phyloP scores from a whole-genome alignment of 129 eudicot species.

The Flaveria bidentis region DNA sequence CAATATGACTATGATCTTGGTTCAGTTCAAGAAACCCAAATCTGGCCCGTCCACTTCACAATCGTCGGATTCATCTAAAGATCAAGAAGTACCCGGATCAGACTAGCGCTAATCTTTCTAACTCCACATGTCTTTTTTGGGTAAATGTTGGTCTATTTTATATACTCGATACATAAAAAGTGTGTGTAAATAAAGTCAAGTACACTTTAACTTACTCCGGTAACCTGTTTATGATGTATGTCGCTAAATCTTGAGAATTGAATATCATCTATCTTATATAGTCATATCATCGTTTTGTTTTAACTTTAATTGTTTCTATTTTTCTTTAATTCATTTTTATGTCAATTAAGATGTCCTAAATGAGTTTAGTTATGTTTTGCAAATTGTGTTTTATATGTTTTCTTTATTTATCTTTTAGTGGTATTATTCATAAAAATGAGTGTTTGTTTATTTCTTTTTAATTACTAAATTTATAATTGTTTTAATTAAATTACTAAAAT shows the following conservation, averaged over 20 bases:
- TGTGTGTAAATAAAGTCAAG: background rate
- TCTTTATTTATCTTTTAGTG: background rate
- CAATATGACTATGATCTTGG: conserved; percentile 93
- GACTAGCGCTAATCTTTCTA: conserved; percentile 15
- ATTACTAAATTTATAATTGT: too few relatives aligned
- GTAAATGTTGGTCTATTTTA: conserved; percentile 23
- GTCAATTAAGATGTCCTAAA: background rate
- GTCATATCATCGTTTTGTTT: background rate
- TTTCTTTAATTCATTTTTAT: background rate
- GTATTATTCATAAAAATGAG: too few relatives aligned
- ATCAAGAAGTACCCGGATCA: conserved; percentile 36
- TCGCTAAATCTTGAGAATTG: background rate
- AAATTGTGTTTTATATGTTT: too few relatives aligned
- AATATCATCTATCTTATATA: background rate
- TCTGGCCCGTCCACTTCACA: conserved; percentile 42
- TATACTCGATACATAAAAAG: background rate
- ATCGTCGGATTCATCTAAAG: conserved; percentile 29
- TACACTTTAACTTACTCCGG: background rate
- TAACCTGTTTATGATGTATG: background rate
- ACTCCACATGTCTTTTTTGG: conserved; percentile 25
- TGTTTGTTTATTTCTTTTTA: too few relatives aligned
- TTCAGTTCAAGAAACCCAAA: conserved; percentile 64
- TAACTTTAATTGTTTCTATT: background rate
- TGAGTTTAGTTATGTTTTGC: background rate
- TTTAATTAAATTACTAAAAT: too few relatives aligned